phyloP scores from a whole-genome alignment of 169 alveolate species.

The Plasmodium gonderi region DNA sequence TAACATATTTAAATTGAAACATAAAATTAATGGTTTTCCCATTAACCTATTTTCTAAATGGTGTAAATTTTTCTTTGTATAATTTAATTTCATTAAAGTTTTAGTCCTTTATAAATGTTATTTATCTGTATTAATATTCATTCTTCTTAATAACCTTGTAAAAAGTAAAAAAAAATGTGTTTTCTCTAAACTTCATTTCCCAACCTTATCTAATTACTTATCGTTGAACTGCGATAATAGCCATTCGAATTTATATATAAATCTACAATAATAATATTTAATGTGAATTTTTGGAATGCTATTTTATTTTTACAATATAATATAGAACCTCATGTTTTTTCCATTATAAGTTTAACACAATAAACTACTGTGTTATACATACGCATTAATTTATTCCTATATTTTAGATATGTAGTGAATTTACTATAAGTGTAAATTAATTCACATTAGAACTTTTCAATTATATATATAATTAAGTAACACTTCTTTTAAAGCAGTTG shows the following conservation, averaged over 20 bases:
- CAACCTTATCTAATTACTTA: background rate
- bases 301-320: background rate
- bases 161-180: background rate
- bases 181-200: background rate
- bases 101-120: background rate
- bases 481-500: background rate
- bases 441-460: background rate
- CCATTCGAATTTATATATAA: background rate
- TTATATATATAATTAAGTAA: background rate
- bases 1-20: no score
- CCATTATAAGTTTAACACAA: background rate
- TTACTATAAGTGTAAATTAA: background rate
- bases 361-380: background rate
- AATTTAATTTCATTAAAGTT: background rate
- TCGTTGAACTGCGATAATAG: no score
- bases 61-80: background rate
- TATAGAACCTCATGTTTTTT: background rate
- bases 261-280: background rate
- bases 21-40: background rate
- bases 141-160: background rate
- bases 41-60: background rate
- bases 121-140: background rate
- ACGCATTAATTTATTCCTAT: background rate
- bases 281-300: background rate
- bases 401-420: background rate